These are phyloP conservation scores for Collybia mongolica DNA, from an alignment of 768 basidiomycete genomes.

Conservation along the genomic window DNA sequence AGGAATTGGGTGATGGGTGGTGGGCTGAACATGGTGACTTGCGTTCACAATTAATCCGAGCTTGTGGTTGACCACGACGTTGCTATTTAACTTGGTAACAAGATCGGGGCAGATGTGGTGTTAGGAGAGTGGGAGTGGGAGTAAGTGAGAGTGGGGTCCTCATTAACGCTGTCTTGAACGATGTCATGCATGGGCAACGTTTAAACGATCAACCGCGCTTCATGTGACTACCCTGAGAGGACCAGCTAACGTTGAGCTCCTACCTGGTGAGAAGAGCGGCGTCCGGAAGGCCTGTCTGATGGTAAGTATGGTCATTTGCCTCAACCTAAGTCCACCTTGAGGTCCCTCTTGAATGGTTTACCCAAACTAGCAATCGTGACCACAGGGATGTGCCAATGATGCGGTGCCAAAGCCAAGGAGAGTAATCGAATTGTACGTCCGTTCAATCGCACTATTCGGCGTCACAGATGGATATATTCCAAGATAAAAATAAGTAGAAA, in stretches of 20 bases:
- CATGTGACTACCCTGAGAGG: slow-evolving; percentile 25
- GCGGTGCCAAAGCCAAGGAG: too few species aligned
- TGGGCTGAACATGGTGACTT: too few species aligned
- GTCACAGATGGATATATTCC: too few species aligned
- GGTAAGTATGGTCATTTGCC: background rate
- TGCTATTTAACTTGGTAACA: too few species aligned
- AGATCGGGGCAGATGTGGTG: background rate
- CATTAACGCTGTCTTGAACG: slow-evolving; percentile 1
- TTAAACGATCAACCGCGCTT: slow-evolving; percentile 25
- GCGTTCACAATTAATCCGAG: too few species aligned
- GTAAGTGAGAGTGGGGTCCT: slow-evolving; percentile 5
- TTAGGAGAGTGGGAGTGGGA: background rate
- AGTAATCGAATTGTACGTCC: too few species aligned
- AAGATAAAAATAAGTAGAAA: background rate
- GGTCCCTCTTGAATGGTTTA: slow-evolving; percentile 7
- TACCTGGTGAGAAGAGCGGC: background rate
- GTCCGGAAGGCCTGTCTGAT: slow-evolving; percentile 1
- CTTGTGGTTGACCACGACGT: too few species aligned
- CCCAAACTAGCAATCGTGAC: background rate
- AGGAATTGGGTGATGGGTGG: too few species aligned
- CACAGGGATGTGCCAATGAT: background rate
- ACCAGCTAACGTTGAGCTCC: slow-evolving; percentile 1
- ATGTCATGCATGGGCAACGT: slow-evolving; percentile 12
- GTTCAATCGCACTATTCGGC: too few species aligned
- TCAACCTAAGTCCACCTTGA: background rate